These are phyloP conservation scores for Aspergillus fijiensis DNA, from an alignment of 2,329 filamentous ascomycete genomes.

Conservation along the genomic window DNA sequence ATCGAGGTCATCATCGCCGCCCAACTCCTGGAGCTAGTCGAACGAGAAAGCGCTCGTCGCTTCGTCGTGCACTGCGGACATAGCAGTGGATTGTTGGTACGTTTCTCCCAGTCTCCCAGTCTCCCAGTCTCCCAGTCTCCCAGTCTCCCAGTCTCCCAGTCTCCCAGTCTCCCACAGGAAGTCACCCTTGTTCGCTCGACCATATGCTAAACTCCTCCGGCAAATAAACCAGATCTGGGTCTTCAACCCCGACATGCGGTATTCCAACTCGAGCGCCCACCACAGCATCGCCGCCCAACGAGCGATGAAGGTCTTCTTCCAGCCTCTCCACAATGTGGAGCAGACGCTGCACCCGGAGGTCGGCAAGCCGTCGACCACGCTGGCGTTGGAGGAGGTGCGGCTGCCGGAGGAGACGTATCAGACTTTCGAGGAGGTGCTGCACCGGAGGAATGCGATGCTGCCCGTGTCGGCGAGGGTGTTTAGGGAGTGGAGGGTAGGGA, in stretches of 20 bases:
- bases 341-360: conserved; percentile 36
- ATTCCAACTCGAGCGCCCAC: conserved; percentile 49
- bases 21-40: conserved; percentile 56
- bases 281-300: conserved; percentile 40
- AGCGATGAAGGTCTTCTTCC: conserved; percentile 60
- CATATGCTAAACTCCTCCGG: no score
- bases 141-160: no score
- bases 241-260: conserved; percentile 60
- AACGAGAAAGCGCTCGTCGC: conserved; percentile 56
- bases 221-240: conserved; percentile 51
- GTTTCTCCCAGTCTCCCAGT: conserved; percentile 5
- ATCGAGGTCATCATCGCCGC: conserved; percentile 50
- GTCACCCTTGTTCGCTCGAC: neutral
- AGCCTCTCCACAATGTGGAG: conserved; percentile 35
- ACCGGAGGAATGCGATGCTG: conserved; percentile 45
- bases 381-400: conserved; percentile 52
- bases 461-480: conserved; percentile 53
- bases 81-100: conserved; percentile 39
- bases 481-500: conserved; percentile 55
- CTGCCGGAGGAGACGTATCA: conserved; percentile 40
- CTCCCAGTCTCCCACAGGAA: no score
- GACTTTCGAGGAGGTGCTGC: conserved; percentile 39
- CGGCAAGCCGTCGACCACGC: conserved; percentile 39
- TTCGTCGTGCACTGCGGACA: conserved; percentile 51
- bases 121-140: no score